Evolutionary conservation across 148 eudicot species (phyloP), one percentile per base, ranked within the genome.

Genomic region (Camellia japonica): DNA sequence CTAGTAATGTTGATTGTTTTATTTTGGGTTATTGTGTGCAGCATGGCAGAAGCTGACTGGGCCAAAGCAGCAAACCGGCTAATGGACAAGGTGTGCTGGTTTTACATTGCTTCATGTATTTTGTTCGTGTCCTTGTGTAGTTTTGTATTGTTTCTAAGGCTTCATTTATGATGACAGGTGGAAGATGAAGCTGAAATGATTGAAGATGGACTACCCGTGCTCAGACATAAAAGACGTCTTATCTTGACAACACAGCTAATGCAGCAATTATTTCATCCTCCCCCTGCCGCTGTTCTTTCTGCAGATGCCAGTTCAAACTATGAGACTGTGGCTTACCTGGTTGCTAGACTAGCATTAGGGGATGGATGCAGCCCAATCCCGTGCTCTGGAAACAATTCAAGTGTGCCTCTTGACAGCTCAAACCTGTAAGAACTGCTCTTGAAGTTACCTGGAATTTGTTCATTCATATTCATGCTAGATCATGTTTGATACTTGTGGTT

Each of bases 231-330:
- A 82, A 93, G 90, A 80, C 90, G 99, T 83, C 93, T 95, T 76
- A 78, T 85, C 67, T 81, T 83, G 85, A 88, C 99, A 38, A 88
- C 97, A 47, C 93, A 92, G 76, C 93, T 95, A 79, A 91, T 91
- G 92, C 99, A 93, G 87, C 97, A 90, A 87, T 81, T 92, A 58
- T 83, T 95, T 80, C 80, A 71, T 11, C 92, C 97, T 86, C 94
- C 97, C 55, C 83, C 85, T 78, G 80, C 89, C 23, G 78, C 82
- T 38, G 75, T 87, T 76, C 90, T 95, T 19, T 92, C 89, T 42
- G 83, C 86, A 60, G 91, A 92, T 88, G 93, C 88, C 3, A 84
- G 83, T 73, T 90, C 85, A 68, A 84, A 80, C 44, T 82, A 75
- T 83, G 97, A 92, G 73, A 75, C 58, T 78, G 75, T 88, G 79